Conservation (phyloP, 1,284 basidiomycete genomes). For the Ganoderma boninense region DNA sequence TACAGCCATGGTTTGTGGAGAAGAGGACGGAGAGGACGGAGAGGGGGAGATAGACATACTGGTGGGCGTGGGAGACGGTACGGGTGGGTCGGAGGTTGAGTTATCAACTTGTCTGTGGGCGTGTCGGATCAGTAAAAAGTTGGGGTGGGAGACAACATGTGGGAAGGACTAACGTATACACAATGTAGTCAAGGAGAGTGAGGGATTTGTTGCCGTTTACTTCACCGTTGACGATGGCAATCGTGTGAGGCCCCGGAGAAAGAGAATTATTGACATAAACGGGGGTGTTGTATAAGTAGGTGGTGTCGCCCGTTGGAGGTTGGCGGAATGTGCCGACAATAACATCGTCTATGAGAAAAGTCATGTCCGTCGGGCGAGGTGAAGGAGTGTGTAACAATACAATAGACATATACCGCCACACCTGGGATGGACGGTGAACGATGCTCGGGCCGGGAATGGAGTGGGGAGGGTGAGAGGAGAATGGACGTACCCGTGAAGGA, state of each 20-base stretch:
- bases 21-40: background rate
- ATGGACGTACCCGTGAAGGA: conserved; percentile 27
- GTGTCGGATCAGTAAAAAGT: background rate
- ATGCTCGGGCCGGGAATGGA: background rate
- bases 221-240: conserved; percentile 30
- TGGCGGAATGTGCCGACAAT: conserved; percentile 38
- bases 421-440: conserved; percentile 27
- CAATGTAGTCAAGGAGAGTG: conserved; percentile 34
- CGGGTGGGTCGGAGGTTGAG: background rate
- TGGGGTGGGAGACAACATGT: conserved; percentile 6
- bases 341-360: conserved; percentile 46
- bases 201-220: conserved; percentile 23
- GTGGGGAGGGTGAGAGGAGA: background rate
- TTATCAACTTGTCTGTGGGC: conserved; percentile 21
- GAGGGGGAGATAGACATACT: conserved; percentile 1
- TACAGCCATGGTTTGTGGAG: background rate
- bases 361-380: conserved; percentile 43
- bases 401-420: conserved; percentile 44
- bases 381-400: conserved; percentile 39
- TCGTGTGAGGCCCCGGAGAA: conserved; percentile 32
- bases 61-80: conserved; percentile 7
- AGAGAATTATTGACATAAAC: conserved; percentile 43
- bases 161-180: conserved; percentile 33
- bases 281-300: conserved; percentile 41
- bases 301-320: conserved; percentile 20